Conservation (phyloP, 495 filamentous ascomycete genomes). For the Penicillium simplicissimum region DNA sequence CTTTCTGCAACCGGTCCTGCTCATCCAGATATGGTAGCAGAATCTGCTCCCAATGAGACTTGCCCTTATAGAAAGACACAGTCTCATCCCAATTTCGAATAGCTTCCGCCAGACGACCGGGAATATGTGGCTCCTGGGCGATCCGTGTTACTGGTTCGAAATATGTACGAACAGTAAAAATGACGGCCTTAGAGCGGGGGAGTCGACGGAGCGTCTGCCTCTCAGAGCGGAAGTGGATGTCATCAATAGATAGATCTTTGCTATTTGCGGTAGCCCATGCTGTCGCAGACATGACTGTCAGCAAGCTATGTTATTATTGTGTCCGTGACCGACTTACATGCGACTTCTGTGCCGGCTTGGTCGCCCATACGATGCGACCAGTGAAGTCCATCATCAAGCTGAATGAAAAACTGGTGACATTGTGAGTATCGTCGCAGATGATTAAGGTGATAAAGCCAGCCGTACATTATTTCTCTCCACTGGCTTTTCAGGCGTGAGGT, state of each 20-base stretch:
- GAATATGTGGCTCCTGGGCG: slow-evolving; percentile 60
- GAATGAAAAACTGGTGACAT: slow-evolving; percentile 55
- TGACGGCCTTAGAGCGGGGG: slow-evolving; percentile 64
- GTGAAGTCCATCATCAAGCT: slow-evolving; percentile 63
- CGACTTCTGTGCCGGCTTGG: slow-evolving; percentile 59
- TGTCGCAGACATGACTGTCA: not conserved
- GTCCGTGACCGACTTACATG: slow-evolving; percentile 49
- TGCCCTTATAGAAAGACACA: slow-evolving; percentile 72
- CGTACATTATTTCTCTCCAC: slow-evolving; percentile 52
- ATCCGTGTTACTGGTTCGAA: slow-evolving; percentile 62
- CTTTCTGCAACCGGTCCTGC: slow-evolving; percentile 67
- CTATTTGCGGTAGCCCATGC: slow-evolving; percentile 21
- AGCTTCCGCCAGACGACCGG: slow-evolving; percentile 63
- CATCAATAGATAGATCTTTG: slow-evolving; percentile 10
- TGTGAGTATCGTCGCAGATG: not conserved
- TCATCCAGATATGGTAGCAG: slow-evolving; percentile 70
- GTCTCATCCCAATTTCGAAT: slow-evolving; percentile 75
- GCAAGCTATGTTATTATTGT: not conserved
- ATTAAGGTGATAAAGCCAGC: not conserved
- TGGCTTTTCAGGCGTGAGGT: slow-evolving; percentile 56
- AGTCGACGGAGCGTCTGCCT: slow-evolving; percentile 67
- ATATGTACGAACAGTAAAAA: slow-evolving; percentile 69
- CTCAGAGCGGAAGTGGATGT: slow-evolving; percentile 64
- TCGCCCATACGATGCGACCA: slow-evolving; percentile 67
- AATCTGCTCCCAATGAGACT: slow-evolving; percentile 65